Evolutionary conservation across 1,284 basidiomycete species (phyloP).

Genomic region (Ustilago esculenta): DNA sequence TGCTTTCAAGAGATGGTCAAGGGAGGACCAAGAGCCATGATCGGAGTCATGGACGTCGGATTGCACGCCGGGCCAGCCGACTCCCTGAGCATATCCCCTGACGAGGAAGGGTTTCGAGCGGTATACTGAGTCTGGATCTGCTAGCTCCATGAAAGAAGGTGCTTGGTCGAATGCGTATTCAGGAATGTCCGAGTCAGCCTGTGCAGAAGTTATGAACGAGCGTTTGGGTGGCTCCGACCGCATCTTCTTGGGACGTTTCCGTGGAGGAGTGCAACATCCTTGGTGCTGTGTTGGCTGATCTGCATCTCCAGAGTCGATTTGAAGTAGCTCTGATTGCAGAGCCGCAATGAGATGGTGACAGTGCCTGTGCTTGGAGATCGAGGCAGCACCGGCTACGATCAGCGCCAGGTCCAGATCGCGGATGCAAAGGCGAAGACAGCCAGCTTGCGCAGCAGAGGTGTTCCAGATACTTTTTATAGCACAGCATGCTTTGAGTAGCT

Average conservation of each 20-base stretch:
- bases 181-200: slow-evolving; percentile 13
- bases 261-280: too few relatives aligned
- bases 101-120: slow-evolving; percentile 77
- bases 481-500: slow-evolving; percentile 31
- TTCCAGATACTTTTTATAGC: neutral
- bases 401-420: slow-evolving; percentile 79
- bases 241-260: slow-evolving; percentile 1
- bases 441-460: neutral
- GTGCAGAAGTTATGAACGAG: neutral
- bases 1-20: slow-evolving; percentile 23
- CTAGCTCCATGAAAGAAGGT: slow-evolving; percentile 29
- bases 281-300: neutral
- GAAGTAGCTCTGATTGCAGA: slow-evolving; percentile 41
- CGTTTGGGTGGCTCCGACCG: neutral
- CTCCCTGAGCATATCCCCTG: slow-evolving; percentile 69
- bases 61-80: slow-evolving; percentile 77
- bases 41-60: slow-evolving; percentile 69
- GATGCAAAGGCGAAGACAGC: slow-evolving; percentile 64
- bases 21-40: slow-evolving; percentile 68
- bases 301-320: neutral
- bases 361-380: slow-evolving; percentile 21
- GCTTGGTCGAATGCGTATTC: slow-evolving; percentile 20
- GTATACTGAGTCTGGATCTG: neutral
- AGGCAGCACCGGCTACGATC: slow-evolving; percentile 77
- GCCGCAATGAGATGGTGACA: slow-evolving; percentile 66